Conservation (phyloP, 2,329 filamentous ascomycete species). For the Pseudogymnoascus sp. region DNA sequence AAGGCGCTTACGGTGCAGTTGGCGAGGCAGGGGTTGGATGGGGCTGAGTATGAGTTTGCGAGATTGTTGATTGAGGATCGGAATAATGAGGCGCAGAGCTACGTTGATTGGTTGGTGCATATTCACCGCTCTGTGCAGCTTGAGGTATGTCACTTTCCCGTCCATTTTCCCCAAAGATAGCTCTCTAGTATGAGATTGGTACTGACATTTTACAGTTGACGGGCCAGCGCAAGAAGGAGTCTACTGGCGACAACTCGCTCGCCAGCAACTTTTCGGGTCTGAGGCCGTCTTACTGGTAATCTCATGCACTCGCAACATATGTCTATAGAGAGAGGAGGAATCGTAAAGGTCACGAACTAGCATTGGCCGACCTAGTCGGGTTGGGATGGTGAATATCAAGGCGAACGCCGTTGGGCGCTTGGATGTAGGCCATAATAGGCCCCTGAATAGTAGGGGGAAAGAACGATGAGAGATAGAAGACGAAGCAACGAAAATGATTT, state of each 20-base stretch:
- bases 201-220: slow-evolving; percentile 40
- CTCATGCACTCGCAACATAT: neutral
- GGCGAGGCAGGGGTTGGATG: slow-evolving; percentile 85
- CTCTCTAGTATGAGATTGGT: neutral
- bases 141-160: slow-evolving; percentile 49
- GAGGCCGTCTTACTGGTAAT: slow-evolving; percentile 51
- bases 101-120: slow-evolving; percentile 97
- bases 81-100: slow-evolving; percentile 95
- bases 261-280: slow-evolving; percentile 50
- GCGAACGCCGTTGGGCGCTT: neutral
- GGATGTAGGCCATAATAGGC: neutral
- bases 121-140: slow-evolving; percentile 88
- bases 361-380: neutral
- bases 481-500: slow-evolving; percentile 4
- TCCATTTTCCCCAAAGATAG: neutral
- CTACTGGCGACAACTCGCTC: slow-evolving; percentile 41
- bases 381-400: neutral
- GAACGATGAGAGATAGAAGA: neutral
- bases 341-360: neutral
- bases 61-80: slow-evolving; percentile 84
- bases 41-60: slow-evolving; percentile 94
- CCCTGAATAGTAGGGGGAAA: neutral
- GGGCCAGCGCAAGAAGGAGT: slow-evolving; percentile 64
- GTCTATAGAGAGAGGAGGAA: neutral
- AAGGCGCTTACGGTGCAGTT: slow-evolving; percentile 87